A percentile compares a stretch with the other conserved stretches of the same genome.
phyloP scores from a whole-genome alignment of 495 filamentous ascomycete species.

The Pseudomonodictys pantanalensis region DNA sequence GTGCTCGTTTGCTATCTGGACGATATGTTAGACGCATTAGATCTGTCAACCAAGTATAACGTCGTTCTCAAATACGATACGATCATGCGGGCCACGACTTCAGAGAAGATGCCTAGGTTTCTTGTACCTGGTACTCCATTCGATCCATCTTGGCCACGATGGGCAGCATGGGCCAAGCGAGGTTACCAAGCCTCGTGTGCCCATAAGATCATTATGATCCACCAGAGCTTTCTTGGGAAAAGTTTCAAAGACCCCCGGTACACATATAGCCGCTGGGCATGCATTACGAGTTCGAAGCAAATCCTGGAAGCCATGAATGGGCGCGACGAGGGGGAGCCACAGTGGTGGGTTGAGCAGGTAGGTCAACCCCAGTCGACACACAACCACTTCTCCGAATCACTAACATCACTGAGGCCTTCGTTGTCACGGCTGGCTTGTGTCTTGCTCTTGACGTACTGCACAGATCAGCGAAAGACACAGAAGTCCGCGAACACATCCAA shows the following conservation, averaged over 20 bases:
- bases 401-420: conserved; percentile 48
- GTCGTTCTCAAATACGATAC: conserved; percentile 47
- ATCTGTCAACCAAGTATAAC: conserved; percentile 44
- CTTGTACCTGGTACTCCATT: conserved; percentile 40
- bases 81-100: conserved; percentile 42
- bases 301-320: conserved; percentile 47
- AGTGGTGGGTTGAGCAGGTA: conserved; percentile 46
- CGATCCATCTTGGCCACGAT: conserved; percentile 43
- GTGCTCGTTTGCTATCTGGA: conserved; percentile 47
- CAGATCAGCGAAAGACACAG: conserved; percentile 36
- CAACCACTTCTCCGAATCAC: neutral
- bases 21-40: conserved; percentile 41
- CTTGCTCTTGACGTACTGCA: conserved; percentile 47
- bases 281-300: conserved; percentile 47
- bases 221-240: conserved; percentile 47
- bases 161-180: conserved; percentile 47
- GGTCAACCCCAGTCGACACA: neutral
- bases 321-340: conserved; percentile 39
- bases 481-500: conserved; percentile 38
- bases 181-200: conserved; percentile 47
- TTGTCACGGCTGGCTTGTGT: conserved; percentile 51
- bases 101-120: conserved; percentile 14
- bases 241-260: conserved; percentile 46
- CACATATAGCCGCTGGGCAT: conserved; percentile 46
- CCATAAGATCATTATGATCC: conserved; percentile 55